Evolutionary conservation across 352 stramenopile species (phyloP).

Genomic region (Pythium coloratum): DNA sequence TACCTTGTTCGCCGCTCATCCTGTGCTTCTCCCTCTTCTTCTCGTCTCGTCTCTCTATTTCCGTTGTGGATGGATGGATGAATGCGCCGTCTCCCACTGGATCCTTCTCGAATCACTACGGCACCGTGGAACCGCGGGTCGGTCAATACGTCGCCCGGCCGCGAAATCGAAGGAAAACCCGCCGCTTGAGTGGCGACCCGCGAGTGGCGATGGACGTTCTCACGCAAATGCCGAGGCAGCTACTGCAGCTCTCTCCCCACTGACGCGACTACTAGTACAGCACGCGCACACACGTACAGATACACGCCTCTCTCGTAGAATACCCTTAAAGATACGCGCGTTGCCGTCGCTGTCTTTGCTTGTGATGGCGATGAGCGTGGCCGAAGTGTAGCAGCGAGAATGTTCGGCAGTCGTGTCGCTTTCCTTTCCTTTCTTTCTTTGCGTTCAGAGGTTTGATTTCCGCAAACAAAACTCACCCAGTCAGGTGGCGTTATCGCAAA

Average conservation of each 20-base stretch:
- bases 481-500: not conserved
- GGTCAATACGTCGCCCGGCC: slow-evolving; percentile 3
- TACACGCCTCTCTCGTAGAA: not conserved
- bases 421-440: slow-evolving; percentile 9
- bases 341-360: not conserved
- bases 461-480: slow-evolving; percentile 5
- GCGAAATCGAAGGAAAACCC: slow-evolving; percentile 5
- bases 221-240: not conserved
- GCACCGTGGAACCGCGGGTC: not conserved
- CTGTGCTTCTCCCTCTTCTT: not conserved
- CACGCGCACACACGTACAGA: not conserved
- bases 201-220: not conserved
- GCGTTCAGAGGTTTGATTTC: slow-evolving; percentile 4
- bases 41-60: not conserved
- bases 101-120: not conserved
- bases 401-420: slow-evolving; percentile 4
- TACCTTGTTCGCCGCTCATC: slow-evolving; percentile 6
- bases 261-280: not conserved
- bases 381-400: not conserved
- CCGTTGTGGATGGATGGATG: too few species aligned
- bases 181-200: slow-evolving; percentile 4
- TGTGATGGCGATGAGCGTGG: slow-evolving; percentile 3
- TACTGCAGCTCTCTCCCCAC: not conserved
- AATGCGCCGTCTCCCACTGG: not conserved
- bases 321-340: not conserved